Base-by-base conservation (phyloP, 2,329 filamentous ascomycete genomes). In the Venturia carpophila region DNA sequence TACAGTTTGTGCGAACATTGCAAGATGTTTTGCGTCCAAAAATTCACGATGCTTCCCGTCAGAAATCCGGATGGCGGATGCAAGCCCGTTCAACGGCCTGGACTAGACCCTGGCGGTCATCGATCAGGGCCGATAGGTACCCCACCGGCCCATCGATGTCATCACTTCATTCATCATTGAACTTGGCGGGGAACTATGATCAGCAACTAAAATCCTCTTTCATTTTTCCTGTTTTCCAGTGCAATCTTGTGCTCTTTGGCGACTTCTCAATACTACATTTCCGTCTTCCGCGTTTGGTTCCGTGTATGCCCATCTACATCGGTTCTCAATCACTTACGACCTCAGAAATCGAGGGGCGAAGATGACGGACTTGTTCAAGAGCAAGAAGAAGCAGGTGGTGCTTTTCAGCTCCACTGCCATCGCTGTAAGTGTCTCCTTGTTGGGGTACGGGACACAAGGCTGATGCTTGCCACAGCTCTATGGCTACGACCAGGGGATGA, bases 341-440 rank as follows among this genome's bases (percentile, higher is more conserved):
- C 9, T 19, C 9, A 19, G 27, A 58, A 10, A 1, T 58, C 10
- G 27, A 34, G 27, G 37, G 19, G 52, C 30, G 19, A 37, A 37
- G 17, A 58, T 58, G 60, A 62, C 39, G 37, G 43, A 62, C 37
- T 62, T 65, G 1, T 62, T 47, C 47, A 41, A 45, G 66, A 67
- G 69, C 71, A 79, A 79, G 69, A 74, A 78, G 71, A 73, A 73
- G 24, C 76, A 83, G 72, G 79, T 83, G 66, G 79, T 83, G 56
- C 71, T 81, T 66, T 83, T 83, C 73, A 80, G 78, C 37, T 78
- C 78, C 60, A 82, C 79, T 3, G 81, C 81, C 3, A 83, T 83
- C 67, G 80, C 81, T 64, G 76, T 83, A 60, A 83, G 83, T 75
- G 80, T 80, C 56, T 80, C 80, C 10, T 30, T 19, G 2, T 27